These are phyloP conservation scores for Darksidea phi DNA, from an alignment of 495 filamentous ascomycete species.

Conservation along the genomic window DNA sequence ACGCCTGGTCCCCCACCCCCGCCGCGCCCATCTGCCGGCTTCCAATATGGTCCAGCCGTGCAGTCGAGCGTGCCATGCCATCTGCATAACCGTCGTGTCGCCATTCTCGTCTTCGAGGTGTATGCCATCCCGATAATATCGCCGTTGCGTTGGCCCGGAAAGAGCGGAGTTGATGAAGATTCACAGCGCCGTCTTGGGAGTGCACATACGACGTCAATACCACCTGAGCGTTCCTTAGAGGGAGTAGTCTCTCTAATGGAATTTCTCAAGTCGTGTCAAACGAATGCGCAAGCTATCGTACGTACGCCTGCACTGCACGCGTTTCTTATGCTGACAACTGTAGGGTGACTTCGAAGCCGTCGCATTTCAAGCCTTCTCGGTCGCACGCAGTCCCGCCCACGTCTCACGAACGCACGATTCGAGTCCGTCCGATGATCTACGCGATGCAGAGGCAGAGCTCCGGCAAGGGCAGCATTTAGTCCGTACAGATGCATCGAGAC, in stretches of 20 bases:
- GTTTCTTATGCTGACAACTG: conserved; percentile 1
- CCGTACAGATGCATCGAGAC: conserved; percentile 22
- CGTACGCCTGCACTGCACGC: neutral
- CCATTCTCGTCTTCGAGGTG: neutral
- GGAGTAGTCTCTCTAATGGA: conserved; percentile 37
- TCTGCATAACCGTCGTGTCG: conserved; percentile 1
- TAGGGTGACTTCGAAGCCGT: conserved; percentile 37
- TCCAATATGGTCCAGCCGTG: conserved; percentile 18
- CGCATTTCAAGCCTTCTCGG: conserved; percentile 36
- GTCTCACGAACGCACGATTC: neutral
- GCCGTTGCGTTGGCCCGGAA: conserved; percentile 13
- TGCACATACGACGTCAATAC: conserved; percentile 35
- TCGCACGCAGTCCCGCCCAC: conserved; percentile 15
- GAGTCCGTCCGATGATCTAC: conserved; percentile 16
- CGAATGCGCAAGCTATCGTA: conserved; percentile 40
- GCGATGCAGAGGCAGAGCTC: conserved; percentile 26
- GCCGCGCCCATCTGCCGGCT: neutral
- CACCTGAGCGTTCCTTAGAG: conserved; percentile 42
- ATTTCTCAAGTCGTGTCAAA: conserved; percentile 42
- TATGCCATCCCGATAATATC: neutral
- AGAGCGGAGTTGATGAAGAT: conserved; percentile 36
- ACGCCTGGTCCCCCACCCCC: neutral
- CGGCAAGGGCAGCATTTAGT: conserved; percentile 25
- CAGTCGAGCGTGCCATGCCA: conserved; percentile 24
- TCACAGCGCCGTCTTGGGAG: conserved; percentile 30